Base-by-base conservation (phyloP, 306 rosid species). In the Cercis canadensis region DNA sequence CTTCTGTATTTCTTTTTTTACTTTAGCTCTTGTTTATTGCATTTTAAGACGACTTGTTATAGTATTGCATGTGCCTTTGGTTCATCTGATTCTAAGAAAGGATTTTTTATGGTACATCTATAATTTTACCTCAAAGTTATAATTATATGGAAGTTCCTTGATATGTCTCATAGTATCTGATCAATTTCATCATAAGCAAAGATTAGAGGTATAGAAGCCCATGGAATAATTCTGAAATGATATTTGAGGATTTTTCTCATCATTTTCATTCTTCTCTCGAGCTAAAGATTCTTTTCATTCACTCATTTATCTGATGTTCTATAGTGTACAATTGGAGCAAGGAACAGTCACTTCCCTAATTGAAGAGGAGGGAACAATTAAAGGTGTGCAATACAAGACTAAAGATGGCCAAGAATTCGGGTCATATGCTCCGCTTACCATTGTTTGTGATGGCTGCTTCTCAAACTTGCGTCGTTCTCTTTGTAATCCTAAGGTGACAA, bases 361-460 rank as follows among this genome's bases (percentile, higher is more conserved):
- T 62, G 98, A 93, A 79, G 96, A 93, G 69, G 84, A 87, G 39
- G 92, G 89, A 61, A 81, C 82, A 68, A 84, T 93, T 41, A 88
- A 84, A 87, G 98, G 98, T 14, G 98, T 90, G 68, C 83, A 82
- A 49, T 93, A 88, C 84, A 93, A 90, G 88, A 80, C 67, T 2
- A 90, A 85, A 76, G 84, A 83, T 58, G 92, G 90, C 43, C 69
- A 88, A 58, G 97, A 87, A 68, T 63, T 82, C 75, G 76, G 81
- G 31, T 87, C 93, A 41, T 82, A 79, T 79, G 97, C 97, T 5
- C 98, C 97, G 43, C 84, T 93, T 49, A 90, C 96, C 29, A 78
- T 93, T 82, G 97, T 93, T 69, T 93, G 98, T 75, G 97, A 93
- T 69, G 98, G 98, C 14, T 93, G 98, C 73, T 93, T 93, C 87